These are phyloP conservation scores for Byssochlamys sp. DNA, from an alignment of 2,329 filamentous ascomycete species.

Conservation along the genomic window DNA sequence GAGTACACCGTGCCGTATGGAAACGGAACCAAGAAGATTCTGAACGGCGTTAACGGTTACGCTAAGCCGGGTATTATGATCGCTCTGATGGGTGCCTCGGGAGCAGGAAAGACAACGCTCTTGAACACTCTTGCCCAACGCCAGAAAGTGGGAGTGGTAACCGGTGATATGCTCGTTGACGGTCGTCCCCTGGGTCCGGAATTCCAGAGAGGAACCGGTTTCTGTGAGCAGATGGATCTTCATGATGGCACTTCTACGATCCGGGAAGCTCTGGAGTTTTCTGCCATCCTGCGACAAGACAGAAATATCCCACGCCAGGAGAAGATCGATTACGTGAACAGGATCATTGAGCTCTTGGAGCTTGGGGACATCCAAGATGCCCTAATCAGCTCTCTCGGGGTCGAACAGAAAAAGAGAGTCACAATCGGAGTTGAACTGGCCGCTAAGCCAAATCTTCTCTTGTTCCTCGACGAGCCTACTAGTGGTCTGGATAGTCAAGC, in stretches of 20 bases:
- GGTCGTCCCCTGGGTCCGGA: conserved; percentile 51
- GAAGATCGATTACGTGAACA: conserved; percentile 58
- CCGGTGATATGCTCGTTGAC: conserved; percentile 64
- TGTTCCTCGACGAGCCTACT: conserved; percentile 66
- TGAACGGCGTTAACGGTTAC: conserved; percentile 65
- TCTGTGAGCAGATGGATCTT: conserved; percentile 63
- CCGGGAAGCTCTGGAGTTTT: conserved; percentile 60
- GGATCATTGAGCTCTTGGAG: conserved; percentile 57
- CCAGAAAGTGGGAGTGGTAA: conserved; percentile 54
- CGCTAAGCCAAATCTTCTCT: conserved; percentile 56
- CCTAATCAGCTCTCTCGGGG: conserved; percentile 53
- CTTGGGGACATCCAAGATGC: conserved; percentile 58
- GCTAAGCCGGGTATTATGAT: conserved; percentile 72
- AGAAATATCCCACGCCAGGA: conserved; percentile 45
- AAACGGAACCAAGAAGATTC: conserved; percentile 50
- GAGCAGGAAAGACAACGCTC: conserved; percentile 75
- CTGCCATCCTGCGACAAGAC: conserved; percentile 55
- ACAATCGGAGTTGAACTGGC: conserved; percentile 67
- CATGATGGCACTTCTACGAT: conserved; percentile 60
- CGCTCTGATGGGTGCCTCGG: conserved; percentile 70
- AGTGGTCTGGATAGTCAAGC: conserved; percentile 61
- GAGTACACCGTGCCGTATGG: conserved; percentile 64
- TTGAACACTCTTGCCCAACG: conserved; percentile 69
- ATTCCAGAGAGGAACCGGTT: conserved; percentile 62
- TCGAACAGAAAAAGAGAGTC: conserved; percentile 61